phyloP scores from a whole-genome alignment of 164 flowering plant genomes.

The Berberis thunbergii region DNA sequence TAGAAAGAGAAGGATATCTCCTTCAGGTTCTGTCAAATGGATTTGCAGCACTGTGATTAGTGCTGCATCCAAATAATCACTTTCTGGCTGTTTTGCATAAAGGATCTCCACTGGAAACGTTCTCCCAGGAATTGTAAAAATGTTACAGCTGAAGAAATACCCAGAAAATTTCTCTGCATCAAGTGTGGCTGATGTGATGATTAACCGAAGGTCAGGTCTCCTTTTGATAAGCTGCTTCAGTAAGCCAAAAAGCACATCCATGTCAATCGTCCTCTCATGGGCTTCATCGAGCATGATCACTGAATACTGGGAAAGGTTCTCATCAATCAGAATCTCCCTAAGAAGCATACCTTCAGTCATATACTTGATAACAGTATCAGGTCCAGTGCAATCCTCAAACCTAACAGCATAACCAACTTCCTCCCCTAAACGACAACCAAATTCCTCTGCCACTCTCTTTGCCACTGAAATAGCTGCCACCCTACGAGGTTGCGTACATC shows the following conservation, averaged over 20 bases:
- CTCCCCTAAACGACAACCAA: conserved; percentile 84
- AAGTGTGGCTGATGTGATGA: conserved; percentile 88
- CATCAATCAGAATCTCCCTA: conserved; percentile 81
- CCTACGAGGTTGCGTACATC: conserved; percentile 94
- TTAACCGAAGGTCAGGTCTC: conserved; percentile 75
- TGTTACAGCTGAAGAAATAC: conserved; percentile 79
- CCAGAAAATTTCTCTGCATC: conserved; percentile 97
- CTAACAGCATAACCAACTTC: conserved; percentile 96
- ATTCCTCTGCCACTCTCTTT: conserved; percentile 91
- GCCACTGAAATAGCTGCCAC: conserved; percentile 98
- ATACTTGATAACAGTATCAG: conserved; percentile 87
- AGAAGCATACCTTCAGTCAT: conserved; percentile 99
- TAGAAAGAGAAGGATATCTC: conserved; percentile 79
- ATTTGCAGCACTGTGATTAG: conserved; percentile 87
- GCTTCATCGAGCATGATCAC: conserved; percentile 97
- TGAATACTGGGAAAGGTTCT: conserved; percentile 77
- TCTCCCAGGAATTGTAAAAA: conserved; percentile 89
- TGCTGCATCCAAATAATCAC: conserved; percentile 85
- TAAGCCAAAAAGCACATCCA: conserved; percentile 88
- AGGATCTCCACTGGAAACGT: conserved; percentile 91
- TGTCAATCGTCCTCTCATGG: conserved; percentile 85
- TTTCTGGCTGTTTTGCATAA: conserved; percentile 90
- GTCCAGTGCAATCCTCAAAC: conserved; percentile 93
- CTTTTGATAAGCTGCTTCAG: conserved; percentile 61
- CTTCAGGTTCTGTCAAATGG: conserved; percentile 91